Percentiles rank a stretch among this genome's conserved stretches.
These are phyloP conservation scores for Diutina pseudorugosa DNA, from an alignment of 1,139 yeast species.

Conservation along the genomic window DNA sequence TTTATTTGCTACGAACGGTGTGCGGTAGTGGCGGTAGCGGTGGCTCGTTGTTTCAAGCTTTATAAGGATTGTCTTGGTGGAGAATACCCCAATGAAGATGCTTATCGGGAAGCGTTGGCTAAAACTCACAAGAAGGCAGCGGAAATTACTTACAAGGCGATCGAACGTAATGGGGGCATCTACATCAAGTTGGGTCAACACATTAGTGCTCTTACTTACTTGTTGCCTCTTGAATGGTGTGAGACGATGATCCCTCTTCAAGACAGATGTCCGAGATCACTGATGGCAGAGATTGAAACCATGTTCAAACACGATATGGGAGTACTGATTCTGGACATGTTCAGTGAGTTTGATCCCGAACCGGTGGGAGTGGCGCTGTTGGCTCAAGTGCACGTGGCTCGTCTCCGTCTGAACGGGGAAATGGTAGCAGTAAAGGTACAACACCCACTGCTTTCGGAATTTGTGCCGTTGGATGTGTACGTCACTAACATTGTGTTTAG, in stretches of 20 bases:
- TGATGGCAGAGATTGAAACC: conserved; percentile 50
- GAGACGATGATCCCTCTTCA: conserved; percentile 88
- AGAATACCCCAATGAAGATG: conserved; percentile 31
- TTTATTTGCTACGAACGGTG: conserved; percentile 40
- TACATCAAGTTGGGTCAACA: conserved; percentile 94
- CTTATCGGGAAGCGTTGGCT: conserved; percentile 42
- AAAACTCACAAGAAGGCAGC: conserved; percentile 66
- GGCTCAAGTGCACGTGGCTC: conserved; percentile 90
- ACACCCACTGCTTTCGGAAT: conserved; percentile 79
- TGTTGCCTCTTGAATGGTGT: conserved; percentile 91
- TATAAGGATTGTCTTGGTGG: conserved; percentile 47
- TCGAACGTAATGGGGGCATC: conserved; percentile 82
- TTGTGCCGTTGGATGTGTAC: conserved; percentile 80
- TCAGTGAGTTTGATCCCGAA: conserved; percentile 48
- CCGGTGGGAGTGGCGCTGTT: conserved; percentile 95
- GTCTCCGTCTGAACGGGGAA: conserved; percentile 44
- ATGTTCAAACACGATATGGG: conserved; percentile 65
- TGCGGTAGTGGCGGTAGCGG: conserved; percentile 52
- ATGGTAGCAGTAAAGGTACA: conserved; percentile 90
- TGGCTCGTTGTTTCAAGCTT: conserved; percentile 46
- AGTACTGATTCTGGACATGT: conserved; percentile 47
- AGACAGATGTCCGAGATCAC: conserved; percentile 78
- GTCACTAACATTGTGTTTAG: conserved; percentile 69
- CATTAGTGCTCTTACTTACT: conserved; percentile 79
- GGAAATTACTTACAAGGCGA: conserved; percentile 59